Percentiles rank a stretch among this genome's conserved stretches.
These are phyloP conservation scores for Priceomyces carsonii DNA, from an alignment of 805 yeast species.

Conservation along the genomic window DNA sequence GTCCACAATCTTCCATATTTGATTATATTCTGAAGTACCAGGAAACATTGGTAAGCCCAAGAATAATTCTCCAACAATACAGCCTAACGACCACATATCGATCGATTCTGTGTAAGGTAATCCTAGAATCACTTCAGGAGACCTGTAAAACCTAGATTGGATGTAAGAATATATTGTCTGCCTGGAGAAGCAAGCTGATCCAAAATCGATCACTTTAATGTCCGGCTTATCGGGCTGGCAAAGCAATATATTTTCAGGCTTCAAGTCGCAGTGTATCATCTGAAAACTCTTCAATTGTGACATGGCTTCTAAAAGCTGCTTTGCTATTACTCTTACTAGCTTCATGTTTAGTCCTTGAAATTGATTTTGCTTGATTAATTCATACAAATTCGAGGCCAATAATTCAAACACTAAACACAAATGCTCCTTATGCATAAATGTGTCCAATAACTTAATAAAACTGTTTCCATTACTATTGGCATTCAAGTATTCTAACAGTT, in stretches of 20 bases:
- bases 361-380: constrained; percentile 87
- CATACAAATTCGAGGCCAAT: constrained; percentile 84
- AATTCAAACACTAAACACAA: constrained; percentile 91
- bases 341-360: constrained; percentile 86
- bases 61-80: constrained; percentile 87
- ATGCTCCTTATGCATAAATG: constrained; percentile 90
- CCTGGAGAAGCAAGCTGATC: constrained; percentile 90
- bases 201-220: constrained; percentile 93
- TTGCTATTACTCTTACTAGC: constrained; percentile 73
- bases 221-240: constrained; percentile 80
- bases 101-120: constrained; percentile 89
- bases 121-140: constrained; percentile 93
- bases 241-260: constrained; percentile 91
- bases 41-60: constrained; percentile 93
- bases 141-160: constrained; percentile 89
- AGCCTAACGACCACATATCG: constrained; percentile 97
- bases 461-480: constrained; percentile 65
- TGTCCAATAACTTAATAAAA: constrained; percentile 77
- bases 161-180: constrained; percentile 89
- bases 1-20: constrained; percentile 75
- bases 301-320: constrained; percentile 79
- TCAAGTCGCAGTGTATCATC: constrained; percentile 92
- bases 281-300: constrained; percentile 78
- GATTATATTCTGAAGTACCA: constrained; percentile 92
- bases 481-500: constrained; percentile 79